Percentiles rank a stretch among this genome's conserved stretches.
These are phyloP conservation scores for Ganoderma boninense DNA, from an alignment of 1,284 basidiomycete genomes.

Conservation along the genomic window DNA sequence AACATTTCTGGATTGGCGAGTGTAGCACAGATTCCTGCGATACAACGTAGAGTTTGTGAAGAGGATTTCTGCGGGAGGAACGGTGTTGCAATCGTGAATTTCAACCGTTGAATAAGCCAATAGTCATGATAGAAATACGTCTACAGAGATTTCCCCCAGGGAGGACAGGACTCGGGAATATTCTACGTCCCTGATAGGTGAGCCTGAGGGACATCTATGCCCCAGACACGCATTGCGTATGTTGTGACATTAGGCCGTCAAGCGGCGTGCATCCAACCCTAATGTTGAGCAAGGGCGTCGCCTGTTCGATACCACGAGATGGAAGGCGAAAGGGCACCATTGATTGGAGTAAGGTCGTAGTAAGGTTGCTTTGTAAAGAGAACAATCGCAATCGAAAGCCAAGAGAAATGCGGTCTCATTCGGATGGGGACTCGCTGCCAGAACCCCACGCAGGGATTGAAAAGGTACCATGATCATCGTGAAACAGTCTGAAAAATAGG, in stretches of 20 bases:
- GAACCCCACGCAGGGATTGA: not conserved
- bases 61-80: not conserved
- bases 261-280: not conserved
- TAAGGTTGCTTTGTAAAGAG: not conserved
- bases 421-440: not conserved
- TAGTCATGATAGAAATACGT: not conserved
- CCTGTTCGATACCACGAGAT: not conserved
- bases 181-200: not conserved
- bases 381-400: not conserved
- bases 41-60: not conserved
- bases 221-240: not conserved
- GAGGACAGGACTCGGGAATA: not conserved
- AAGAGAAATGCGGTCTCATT: not conserved
- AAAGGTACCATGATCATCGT: not conserved
- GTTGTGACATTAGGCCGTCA: not conserved
- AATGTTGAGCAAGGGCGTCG: not conserved
- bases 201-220: not conserved
- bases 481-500: not conserved
- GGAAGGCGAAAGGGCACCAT: not conserved
- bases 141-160: not conserved
- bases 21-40: not conserved
- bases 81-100: no score
- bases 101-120: no score
- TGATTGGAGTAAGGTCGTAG: no score
- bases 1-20: not conserved